These are phyloP conservation scores for Omphalotus olearius DNA, from an alignment of 1,284 basidiomycete genomes.

Conservation along the genomic window DNA sequence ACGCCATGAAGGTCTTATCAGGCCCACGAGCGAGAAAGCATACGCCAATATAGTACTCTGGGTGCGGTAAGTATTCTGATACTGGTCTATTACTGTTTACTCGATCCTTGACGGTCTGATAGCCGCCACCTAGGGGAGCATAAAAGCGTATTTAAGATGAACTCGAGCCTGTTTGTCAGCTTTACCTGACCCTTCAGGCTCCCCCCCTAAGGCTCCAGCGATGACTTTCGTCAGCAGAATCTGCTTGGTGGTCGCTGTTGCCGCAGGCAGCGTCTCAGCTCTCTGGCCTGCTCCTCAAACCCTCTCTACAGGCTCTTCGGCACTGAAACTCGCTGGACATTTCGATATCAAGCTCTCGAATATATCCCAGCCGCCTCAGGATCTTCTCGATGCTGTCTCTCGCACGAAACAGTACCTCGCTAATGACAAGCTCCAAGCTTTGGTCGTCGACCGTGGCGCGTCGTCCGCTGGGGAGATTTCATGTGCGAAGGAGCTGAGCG, in stretches of 20 bases:
- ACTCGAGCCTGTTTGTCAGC: too few species aligned
- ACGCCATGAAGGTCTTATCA: too few species aligned
- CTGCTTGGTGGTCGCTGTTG: not conserved
- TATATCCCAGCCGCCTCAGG: conserved; percentile 33
- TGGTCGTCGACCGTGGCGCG: conserved; percentile 47
- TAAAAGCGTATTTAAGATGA: too few species aligned
- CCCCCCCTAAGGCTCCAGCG: too few species aligned
- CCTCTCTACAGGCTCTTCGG: conserved; percentile 43
- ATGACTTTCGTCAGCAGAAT: not conserved
- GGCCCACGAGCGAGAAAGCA: too few species aligned
- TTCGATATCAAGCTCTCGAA: conserved; percentile 43
- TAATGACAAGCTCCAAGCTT: conserved; percentile 46
- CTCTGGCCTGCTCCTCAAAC: conserved; percentile 64
- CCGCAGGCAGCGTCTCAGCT: conserved; percentile 17
- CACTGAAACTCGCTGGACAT: conserved; percentile 43
- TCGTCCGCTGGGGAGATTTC: conserved; percentile 31
- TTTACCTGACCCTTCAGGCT: too few species aligned
- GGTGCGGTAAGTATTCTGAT: too few species aligned
- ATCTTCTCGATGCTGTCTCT: conserved; percentile 37
- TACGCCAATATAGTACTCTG: too few species aligned
- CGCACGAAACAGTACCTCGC: conserved; percentile 37
- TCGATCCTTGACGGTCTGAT: too few species aligned
- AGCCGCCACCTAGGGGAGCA: too few species aligned
- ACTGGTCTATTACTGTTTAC: too few species aligned
- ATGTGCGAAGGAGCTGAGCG: conserved; percentile 23